phyloP scores from a whole-genome alignment of 306 rosid species.

The Adenanthera pavonina region DNA sequence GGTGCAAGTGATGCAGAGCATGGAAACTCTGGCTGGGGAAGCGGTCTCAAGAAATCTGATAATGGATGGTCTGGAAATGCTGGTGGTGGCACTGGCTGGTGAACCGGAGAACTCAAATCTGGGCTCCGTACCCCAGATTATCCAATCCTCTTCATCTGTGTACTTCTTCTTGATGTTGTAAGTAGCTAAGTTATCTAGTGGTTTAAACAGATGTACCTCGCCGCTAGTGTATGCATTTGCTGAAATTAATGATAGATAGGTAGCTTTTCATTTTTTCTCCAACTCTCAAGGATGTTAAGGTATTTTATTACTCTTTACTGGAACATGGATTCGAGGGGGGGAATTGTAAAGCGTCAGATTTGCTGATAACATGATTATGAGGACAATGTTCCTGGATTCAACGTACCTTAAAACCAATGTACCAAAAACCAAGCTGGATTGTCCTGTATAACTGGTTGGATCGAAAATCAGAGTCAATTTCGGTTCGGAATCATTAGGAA shows the following conservation, averaged over 20 bases:
- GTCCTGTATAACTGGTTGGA: too few relatives aligned
- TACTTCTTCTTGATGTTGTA: conserved; percentile 20
- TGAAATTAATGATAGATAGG: neutral
- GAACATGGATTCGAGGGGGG: conserved; percentile 2
- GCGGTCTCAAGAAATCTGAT: conserved; percentile 45
- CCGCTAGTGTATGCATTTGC: neutral
- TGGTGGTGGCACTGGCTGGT: conserved; percentile 49
- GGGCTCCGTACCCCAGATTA: neutral
- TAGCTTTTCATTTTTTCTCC: neutral
- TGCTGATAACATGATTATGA: neutral
- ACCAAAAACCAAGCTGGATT: too few relatives aligned
- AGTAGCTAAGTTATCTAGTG: neutral
- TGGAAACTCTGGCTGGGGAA: conserved; percentile 62
- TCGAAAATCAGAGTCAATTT: too few relatives aligned
- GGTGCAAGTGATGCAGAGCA: conserved; percentile 44
- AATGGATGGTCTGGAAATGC: conserved; percentile 59
- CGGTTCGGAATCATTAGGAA: too few relatives aligned
- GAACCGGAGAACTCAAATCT: conserved; percentile 16
- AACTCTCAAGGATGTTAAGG: neutral
- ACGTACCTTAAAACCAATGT: neutral
- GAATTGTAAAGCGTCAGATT: neutral
- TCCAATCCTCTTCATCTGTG: neutral
- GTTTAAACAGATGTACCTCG: neutral
- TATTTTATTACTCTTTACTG: neutral
- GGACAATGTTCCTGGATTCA: neutral